Percentiles rank a stretch among this genome's conserved stretches.
These are phyloP conservation scores for Dactylellina sp. DNA, from an alignment of 2,329 filamentous ascomycete species.

Conservation along the genomic window DNA sequence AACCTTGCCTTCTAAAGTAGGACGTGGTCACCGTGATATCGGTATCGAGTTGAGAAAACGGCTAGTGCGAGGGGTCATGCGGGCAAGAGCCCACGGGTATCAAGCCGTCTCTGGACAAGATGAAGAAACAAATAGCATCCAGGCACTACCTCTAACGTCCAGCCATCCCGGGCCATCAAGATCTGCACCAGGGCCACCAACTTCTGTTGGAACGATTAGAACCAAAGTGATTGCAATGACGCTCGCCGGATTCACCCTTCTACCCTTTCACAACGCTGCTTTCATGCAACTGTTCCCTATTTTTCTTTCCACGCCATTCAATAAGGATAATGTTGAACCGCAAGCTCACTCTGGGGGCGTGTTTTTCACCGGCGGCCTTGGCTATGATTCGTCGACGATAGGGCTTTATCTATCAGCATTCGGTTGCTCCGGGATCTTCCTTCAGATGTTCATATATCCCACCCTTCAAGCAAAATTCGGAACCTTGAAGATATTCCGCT, in stretches of 20 bases:
- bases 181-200: constrained; percentile 45
- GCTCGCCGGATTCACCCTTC: constrained; percentile 74
- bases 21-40: constrained; percentile 25
- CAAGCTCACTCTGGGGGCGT: constrained; percentile 67
- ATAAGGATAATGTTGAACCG: constrained; percentile 66
- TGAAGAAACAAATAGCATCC: constrained; percentile 32
- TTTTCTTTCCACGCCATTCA: constrained; percentile 76
- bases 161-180: constrained; percentile 52
- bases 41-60: constrained; percentile 38
- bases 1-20: constrained; percentile 35
- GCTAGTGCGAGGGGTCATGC: constrained; percentile 13
- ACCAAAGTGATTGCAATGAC: constrained; percentile 69
- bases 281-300: constrained; percentile 82
- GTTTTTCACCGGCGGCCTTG: constrained; percentile 78
- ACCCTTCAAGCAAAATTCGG: constrained; percentile 75
- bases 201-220: constrained; percentile 71
- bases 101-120: constrained; percentile 15
- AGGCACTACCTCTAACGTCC: neutral
- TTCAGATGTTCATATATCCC: constrained; percentile 80
- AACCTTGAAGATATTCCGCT: constrained; percentile 75
- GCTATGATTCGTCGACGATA: constrained; percentile 76
- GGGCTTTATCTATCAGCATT: constrained; percentile 83
- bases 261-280: constrained; percentile 79
- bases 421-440: constrained; percentile 77
- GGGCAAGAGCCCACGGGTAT: constrained; percentile 29